Evolutionary conservation across 441 rosid species (phyloP), one percentile per base, ranked within the genome.

Genomic region (Lepidium campestre): DNA sequence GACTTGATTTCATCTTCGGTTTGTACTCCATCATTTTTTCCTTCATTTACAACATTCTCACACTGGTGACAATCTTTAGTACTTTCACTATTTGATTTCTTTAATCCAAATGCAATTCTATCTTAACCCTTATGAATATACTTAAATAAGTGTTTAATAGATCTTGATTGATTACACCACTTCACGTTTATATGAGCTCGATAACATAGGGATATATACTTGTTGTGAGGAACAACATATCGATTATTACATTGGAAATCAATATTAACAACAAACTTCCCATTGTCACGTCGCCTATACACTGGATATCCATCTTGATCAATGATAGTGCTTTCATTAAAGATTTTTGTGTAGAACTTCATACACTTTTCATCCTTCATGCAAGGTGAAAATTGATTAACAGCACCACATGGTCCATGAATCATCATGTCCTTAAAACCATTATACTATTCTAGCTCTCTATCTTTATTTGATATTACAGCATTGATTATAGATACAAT

Each of bases 291-390:
- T 1, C 32, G 6, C 4, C 12, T 37, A 4, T 37, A 37, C 1
- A 5, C 5, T 3, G 13, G 7, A 25, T n/a, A 59, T 0, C 39
- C 52, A 14, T 15, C 9, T 0, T 3, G 4, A 31, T 44, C 39
- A 1, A 58, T 7, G 0, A 14, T n/a, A 0, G 48, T 58, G 0
- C 0, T n/a, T 0, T 11, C 15, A 12, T 7, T 2, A 0, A 2
- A 3, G 3, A 3, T 5, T 3, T 31, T 44, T 0, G 42, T 29
- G 10, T 11, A 61, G 0, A 6, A 2, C 1, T 45, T 61, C 0
- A 25, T 10, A 45, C 44, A 46, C 4, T 46, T 19, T 1, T 31
- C 18, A 19, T 46, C 5, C 0, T 25, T 31, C 57, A 62, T 46
- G 2, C 44, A 62, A 1, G 54, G 23, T 0, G 25, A 27, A 15